Percentiles rank a stretch among this genome's conserved stretches.
These are phyloP conservation scores for Saturnispora hagleri DNA, from an alignment of 805 yeast genomes.

Conservation along the genomic window DNA sequence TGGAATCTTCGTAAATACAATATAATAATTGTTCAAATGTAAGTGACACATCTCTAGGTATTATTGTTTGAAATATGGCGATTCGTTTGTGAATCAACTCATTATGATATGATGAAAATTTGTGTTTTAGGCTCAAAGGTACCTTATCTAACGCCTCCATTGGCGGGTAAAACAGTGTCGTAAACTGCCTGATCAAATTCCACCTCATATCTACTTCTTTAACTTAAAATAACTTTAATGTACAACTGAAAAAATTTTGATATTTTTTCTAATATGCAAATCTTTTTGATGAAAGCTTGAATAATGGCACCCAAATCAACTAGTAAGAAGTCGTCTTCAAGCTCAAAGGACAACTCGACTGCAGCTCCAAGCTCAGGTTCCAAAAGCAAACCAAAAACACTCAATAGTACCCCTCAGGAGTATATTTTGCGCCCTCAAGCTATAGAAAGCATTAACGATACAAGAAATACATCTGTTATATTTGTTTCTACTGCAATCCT, in stretches of 20 bases:
- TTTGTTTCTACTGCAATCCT: conserved; percentile 20
- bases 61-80: conserved; percentile 14
- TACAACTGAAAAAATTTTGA: neutral
- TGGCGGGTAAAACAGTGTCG: neutral
- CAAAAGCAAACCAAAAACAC: conserved; percentile 11
- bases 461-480: conserved; percentile 13
- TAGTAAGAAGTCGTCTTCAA: conserved; percentile 11
- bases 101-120: conserved; percentile 7
- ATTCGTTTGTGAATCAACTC: conserved; percentile 16
- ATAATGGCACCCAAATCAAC: conserved; percentile 22
- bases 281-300: neutral
- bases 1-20: conserved; percentile 16
- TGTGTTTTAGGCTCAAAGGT: conserved; percentile 13
- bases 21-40: conserved; percentile 16
- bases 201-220: neutral
- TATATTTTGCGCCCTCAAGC: conserved; percentile 23
- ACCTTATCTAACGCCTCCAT: neutral
- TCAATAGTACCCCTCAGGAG: conserved; percentile 17
- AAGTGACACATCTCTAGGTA: conserved; percentile 19
- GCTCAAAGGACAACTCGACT: neutral
- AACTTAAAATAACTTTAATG: neutral
- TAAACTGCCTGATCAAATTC: neutral
- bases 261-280: neutral
- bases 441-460: neutral
- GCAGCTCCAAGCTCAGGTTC: conserved; percentile 6